Percentiles rank a stretch among this genome's conserved stretches.
Conservation (phyloP, 805 yeast genomes). For the Schizosaccharomyces octosporus region DNA sequence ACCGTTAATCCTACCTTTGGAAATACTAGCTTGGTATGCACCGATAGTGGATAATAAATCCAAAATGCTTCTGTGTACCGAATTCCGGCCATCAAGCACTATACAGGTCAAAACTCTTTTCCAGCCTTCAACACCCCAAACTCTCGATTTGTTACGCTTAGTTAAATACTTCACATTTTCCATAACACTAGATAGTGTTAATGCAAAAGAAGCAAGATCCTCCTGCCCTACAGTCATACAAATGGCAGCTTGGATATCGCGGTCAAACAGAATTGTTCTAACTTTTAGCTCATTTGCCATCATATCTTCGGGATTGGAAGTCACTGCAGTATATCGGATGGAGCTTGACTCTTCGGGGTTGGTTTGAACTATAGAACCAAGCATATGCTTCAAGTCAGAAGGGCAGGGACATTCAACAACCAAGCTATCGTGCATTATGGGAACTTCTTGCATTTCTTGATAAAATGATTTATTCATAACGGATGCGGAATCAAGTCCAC, state of each 20-base stretch:
- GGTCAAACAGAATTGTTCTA: constrained; percentile 53
- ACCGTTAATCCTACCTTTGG: constrained; percentile 71
- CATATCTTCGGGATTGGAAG: constrained; percentile 69
- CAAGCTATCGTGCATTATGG: constrained; percentile 48
- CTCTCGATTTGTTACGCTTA: constrained; percentile 30
- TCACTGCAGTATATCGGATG: constrained; percentile 83
- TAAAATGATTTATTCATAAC: too few relatives aligned
- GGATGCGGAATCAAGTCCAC: too few relatives aligned
- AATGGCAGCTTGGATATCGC: constrained; percentile 65
- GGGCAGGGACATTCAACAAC: constrained; percentile 78
- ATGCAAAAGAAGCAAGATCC: constrained; percentile 53
- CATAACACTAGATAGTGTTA: constrained; percentile 76
- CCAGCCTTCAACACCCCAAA: constrained; percentile 93
- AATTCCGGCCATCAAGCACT: constrained; percentile 77
- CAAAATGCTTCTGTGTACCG: constrained; percentile 53
- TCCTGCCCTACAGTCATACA: constrained; percentile 83
- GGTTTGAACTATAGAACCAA: constrained; percentile 17
- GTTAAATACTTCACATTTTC: constrained; percentile 59
- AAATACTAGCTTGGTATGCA: constrained; percentile 84
- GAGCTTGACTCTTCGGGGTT: constrained; percentile 39
- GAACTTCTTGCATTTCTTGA: constrained; percentile 18
- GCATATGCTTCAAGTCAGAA: constrained; percentile 25
- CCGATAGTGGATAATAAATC: constrained; percentile 71
- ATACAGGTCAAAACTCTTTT: constrained; percentile 73
- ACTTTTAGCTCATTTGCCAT: constrained; percentile 39